These are phyloP conservation scores for Sarocladium brachiariae DNA, from an alignment of 2,329 filamentous ascomycete species.

Conservation along the genomic window DNA sequence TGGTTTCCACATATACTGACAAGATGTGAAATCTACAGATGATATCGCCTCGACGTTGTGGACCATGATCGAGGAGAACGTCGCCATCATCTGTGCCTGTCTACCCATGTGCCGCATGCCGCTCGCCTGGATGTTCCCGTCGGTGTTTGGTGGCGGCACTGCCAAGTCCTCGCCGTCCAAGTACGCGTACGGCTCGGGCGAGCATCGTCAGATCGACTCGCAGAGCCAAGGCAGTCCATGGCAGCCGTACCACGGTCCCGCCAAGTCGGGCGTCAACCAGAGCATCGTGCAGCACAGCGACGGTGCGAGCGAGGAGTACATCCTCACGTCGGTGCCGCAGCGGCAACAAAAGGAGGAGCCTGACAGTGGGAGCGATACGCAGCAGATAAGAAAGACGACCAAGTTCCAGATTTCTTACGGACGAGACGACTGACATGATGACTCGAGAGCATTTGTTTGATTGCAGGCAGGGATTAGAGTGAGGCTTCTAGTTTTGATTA, in stretches of 20 bases:
- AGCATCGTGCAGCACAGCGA: conserved; percentile 21
- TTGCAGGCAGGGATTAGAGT: no score
- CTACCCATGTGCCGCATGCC: conserved; percentile 33
- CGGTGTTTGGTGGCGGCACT: conserved; percentile 20
- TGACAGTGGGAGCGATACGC: conserved; percentile 13
- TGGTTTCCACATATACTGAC: background rate
- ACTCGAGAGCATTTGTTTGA: no score
- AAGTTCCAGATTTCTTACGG: conserved; percentile 30
- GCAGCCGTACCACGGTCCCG: conserved; percentile 26
- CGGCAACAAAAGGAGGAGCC: conserved; percentile 11
- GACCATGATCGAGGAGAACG: conserved; percentile 32
- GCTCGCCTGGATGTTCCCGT: conserved; percentile 29
- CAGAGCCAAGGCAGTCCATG: conserved; percentile 19
- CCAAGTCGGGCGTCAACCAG: conserved; percentile 20
- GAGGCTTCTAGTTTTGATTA: no score
- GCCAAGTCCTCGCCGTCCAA: conserved; percentile 8
- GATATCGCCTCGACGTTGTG: conserved; percentile 30
- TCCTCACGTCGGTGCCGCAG: conserved; percentile 19
- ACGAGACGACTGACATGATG: background rate
- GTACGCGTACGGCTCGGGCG: conserved; percentile 11
- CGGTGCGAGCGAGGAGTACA: conserved; percentile 28
- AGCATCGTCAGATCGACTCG: conserved; percentile 11
- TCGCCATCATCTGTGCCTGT: conserved; percentile 33
- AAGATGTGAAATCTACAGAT: conserved; percentile 15
- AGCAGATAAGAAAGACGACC: conserved; percentile 29